Evolutionary conservation across 1,139 yeast species (phyloP).

Genomic region (Pichia sp.): DNA sequence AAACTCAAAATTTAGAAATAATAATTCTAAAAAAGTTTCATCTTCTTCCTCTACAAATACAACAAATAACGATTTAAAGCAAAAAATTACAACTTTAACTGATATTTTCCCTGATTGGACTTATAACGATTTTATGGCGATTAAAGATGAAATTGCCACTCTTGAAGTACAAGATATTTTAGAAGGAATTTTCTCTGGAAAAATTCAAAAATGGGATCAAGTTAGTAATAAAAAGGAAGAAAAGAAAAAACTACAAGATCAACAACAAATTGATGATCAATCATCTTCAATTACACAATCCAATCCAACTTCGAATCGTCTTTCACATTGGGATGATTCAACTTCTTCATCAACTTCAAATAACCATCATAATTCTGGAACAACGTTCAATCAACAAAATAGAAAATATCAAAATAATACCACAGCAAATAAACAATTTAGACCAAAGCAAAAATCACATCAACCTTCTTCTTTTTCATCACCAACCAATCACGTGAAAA

Average conservation of each 20-base stretch:
- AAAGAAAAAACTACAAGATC: conserved; percentile 30
- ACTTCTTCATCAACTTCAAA: neutral
- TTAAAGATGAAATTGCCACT: conserved; percentile 60
- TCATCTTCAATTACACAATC: neutral
- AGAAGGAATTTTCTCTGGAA: conserved; percentile 82
- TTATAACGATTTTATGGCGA: conserved; percentile 69
- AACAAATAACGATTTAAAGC: conserved; percentile 37
- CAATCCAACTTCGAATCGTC: conserved; percentile 1
- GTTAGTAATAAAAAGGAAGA: conserved; percentile 43
- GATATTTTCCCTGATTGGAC: conserved; percentile 97
- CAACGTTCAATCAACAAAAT: conserved; percentile 3
- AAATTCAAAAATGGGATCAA: conserved; percentile 55
- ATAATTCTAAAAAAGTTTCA: conserved; percentile 39
- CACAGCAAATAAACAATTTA: conserved; percentile 7
- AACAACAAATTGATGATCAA: conserved; percentile 9
- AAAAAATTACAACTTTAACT: conserved; percentile 52
- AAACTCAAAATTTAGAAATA: conserved; percentile 34
- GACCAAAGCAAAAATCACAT: conserved; percentile 7
- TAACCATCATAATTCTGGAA: neutral
- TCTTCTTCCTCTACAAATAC: neutral
- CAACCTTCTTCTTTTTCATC: too few relatives aligned
- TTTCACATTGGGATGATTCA: conserved; percentile 13
- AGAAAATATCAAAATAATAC: conserved; percentile 12
- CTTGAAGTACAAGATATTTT: conserved; percentile 74
- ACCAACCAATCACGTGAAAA: neutral